These are phyloP conservation scores for Trichophyton benhamiae DNA, from an alignment of 2,329 filamentous ascomycete genomes.

Conservation along the genomic window DNA sequence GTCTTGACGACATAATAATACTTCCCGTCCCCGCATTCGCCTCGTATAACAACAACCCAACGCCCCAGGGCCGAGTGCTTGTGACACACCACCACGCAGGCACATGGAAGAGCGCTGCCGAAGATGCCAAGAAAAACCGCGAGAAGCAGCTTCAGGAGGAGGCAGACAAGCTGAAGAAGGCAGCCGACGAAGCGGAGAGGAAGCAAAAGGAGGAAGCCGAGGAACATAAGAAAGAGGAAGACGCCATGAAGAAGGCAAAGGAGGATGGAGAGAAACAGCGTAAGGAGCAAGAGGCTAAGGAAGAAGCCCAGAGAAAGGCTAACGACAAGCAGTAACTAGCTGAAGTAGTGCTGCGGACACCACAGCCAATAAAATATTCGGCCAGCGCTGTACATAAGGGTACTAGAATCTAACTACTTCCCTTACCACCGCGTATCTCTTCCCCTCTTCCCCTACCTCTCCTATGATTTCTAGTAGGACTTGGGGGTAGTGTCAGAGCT, in stretches of 20 bases:
- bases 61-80: constrained; percentile 10
- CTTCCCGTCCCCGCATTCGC: constrained; percentile 20
- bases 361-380: background rate
- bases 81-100: constrained; percentile 12
- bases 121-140: constrained; percentile 5
- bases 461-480: no score
- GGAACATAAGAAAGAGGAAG: background rate
- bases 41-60: constrained; percentile 16
- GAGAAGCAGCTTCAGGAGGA: constrained; percentile 5
- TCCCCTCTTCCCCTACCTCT: no score
- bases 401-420: background rate
- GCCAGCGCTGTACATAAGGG: background rate
- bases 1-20: constrained; percentile 19
- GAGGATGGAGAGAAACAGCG: background rate
- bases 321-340: background rate
- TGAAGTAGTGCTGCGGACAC: no score
- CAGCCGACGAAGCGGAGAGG: constrained; percentile 1
- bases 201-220: background rate
- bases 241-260: background rate
- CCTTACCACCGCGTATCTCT: no score
- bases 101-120: constrained; percentile 10
- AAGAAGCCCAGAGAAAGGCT: background rate
- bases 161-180: constrained; percentile 3
- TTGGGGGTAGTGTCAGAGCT: no score
- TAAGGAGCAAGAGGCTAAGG: background rate